phyloP scores from a whole-genome alignment of 2,329 filamentous ascomycete genomes.

The Truncatella angustata region DNA sequence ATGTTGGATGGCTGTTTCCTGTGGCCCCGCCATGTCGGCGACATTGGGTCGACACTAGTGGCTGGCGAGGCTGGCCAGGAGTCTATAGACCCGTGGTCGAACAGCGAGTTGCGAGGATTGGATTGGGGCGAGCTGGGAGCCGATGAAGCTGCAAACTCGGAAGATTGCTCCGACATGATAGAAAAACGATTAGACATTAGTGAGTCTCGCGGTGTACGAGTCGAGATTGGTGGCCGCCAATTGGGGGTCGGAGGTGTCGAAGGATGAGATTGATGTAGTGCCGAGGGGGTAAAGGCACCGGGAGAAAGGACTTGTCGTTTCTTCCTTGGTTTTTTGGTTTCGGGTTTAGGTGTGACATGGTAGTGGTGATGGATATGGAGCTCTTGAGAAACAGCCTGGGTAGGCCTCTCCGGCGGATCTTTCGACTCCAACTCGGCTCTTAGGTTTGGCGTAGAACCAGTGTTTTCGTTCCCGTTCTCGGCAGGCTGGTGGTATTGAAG shows the following conservation, averaged over 20 bases:
- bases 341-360: slow-evolving; percentile 65
- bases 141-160: slow-evolving; percentile 68
- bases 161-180: slow-evolving; percentile 56
- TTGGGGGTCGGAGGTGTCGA: slow-evolving; percentile 37
- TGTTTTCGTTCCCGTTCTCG: slow-evolving; percentile 36
- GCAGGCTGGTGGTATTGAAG: slow-evolving; percentile 75
- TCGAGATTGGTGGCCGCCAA: slow-evolving; percentile 37
- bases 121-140: slow-evolving; percentile 80
- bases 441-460: slow-evolving; percentile 57
- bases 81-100: slow-evolving; percentile 69
- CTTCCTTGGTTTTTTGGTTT: slow-evolving; percentile 66
- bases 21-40: slow-evolving; percentile 54
- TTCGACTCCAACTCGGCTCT: slow-evolving; percentile 67
- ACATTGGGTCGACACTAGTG: slow-evolving; percentile 69
- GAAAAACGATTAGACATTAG: slow-evolving; percentile 61
- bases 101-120: slow-evolving; percentile 70
- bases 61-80: slow-evolving; percentile 78
- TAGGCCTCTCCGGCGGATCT: slow-evolving; percentile 30
- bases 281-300: slow-evolving; percentile 59
- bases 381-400: slow-evolving; percentile 61
- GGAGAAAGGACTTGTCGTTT: slow-evolving; percentile 65
- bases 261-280: slow-evolving; percentile 30
- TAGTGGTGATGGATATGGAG: slow-evolving; percentile 95
- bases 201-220: slow-evolving; percentile 46
- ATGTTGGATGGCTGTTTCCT: slow-evolving; percentile 56